A percentile compares a stretch with the other conserved stretches of the same genome.
These are phyloP conservation scores for Rhizophagus clarus DNA, from an alignment of 192 early-diverging fungal species.

Conservation along the genomic window DNA sequence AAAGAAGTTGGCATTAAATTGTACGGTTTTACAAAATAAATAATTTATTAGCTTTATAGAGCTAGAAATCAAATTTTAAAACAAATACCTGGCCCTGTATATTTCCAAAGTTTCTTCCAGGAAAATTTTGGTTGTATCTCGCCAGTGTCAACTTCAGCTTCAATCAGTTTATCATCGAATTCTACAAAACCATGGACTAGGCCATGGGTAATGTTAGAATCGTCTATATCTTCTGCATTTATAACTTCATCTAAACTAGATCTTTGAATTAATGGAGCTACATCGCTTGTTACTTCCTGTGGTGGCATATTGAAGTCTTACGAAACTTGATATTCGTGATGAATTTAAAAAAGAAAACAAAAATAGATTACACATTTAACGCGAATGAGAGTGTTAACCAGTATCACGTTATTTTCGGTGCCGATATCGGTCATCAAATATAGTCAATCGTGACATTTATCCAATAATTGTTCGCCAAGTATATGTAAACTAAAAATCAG, in stretches of 20 bases:
- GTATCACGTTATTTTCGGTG: too few relatives aligned
- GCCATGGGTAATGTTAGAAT: not conserved
- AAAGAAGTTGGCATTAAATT: not conserved
- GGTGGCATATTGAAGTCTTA: not conserved
- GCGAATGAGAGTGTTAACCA: too few relatives aligned
- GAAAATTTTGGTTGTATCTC: slow-evolving; percentile 53
- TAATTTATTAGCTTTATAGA: too few relatives aligned
- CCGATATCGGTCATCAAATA: too few relatives aligned
- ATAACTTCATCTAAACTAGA: not conserved
- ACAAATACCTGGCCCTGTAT: slow-evolving; percentile 62
- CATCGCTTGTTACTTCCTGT: not conserved
- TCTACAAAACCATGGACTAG: not conserved
- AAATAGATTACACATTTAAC: too few relatives aligned
- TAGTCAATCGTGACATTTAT: too few relatives aligned
- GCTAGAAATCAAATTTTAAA: not conserved
- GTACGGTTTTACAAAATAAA: too few relatives aligned
- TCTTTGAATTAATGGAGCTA: not conserved
- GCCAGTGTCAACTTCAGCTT: slow-evolving; percentile 50
- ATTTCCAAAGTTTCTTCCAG: slow-evolving; percentile 61
- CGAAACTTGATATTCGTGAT: not conserved
- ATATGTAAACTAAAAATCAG: not conserved
- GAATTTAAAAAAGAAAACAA: not conserved
- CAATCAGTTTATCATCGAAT: slow-evolving; percentile 5
- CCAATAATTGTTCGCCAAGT: too few relatives aligned
- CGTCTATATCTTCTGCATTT: not conserved